Evolutionary conservation across 2,329 filamentous ascomycete species (phyloP).

Genomic region (Penicillium sp.): DNA sequence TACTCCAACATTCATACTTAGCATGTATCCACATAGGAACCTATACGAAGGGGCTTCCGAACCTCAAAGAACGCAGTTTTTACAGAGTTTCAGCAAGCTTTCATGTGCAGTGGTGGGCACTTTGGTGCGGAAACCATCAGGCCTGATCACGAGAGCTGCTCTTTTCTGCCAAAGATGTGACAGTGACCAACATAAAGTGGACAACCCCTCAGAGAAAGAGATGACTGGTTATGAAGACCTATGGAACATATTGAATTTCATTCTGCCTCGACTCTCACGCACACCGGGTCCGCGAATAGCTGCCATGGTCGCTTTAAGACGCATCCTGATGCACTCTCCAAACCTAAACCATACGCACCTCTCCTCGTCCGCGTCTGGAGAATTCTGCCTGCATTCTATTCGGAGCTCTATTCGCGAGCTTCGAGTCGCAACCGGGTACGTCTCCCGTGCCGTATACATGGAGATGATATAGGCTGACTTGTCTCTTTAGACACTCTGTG

Average conservation of each 20-base stretch:
- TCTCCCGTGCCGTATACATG: not conserved
- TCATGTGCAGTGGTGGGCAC: slow-evolving; percentile 58
- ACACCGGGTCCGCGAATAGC: slow-evolving; percentile 66
- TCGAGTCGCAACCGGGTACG: slow-evolving; percentile 72
- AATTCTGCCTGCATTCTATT: slow-evolving; percentile 79
- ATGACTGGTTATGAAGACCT: slow-evolving; percentile 33
- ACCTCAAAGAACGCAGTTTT: slow-evolving; percentile 52
- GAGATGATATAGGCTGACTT: slow-evolving; percentile 6
- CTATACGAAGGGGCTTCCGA: slow-evolving; percentile 53
- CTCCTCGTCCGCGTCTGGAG: slow-evolving; percentile 66
- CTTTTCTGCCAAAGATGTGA: slow-evolving; percentile 44
- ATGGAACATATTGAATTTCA: slow-evolving; percentile 46
- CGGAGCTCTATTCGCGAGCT: slow-evolving; percentile 84
- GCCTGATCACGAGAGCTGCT: slow-evolving; percentile 22
- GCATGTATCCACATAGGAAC: slow-evolving; percentile 28
- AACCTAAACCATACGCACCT: slow-evolving; percentile 65
- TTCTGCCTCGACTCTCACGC: slow-evolving; percentile 44
- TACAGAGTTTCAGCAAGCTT: slow-evolving; percentile 59
- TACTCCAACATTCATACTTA: not conserved
- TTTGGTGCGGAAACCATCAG: slow-evolving; percentile 37
- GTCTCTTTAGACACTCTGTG: slow-evolving; percentile 58
- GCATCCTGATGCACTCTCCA: slow-evolving; percentile 67
- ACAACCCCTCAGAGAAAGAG: slow-evolving; percentile 16
- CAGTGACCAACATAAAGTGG: slow-evolving; percentile 23
- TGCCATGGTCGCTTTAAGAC: slow-evolving; percentile 70